Evolutionary conservation across 495 filamentous ascomycete species (phyloP).

Genomic region (Hypoxylon crocopeplum): DNA sequence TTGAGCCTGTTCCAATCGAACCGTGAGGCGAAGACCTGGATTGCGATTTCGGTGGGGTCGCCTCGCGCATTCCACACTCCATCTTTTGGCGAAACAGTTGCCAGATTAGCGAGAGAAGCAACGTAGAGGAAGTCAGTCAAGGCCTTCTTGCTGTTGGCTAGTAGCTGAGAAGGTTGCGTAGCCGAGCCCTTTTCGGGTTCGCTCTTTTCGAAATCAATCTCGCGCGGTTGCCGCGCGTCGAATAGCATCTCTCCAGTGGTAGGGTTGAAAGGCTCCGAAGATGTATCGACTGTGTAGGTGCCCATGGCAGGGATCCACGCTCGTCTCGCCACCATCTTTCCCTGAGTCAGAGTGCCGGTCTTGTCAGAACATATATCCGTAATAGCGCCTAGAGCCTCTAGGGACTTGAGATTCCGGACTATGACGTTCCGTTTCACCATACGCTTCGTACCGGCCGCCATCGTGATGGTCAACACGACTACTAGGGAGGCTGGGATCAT

Average conservation of each 20-base stretch:
- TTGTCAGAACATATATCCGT: slow-evolving; percentile 78
- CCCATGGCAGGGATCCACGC: slow-evolving; percentile 62
- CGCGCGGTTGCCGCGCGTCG: slow-evolving; percentile 41
- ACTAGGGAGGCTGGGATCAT: slow-evolving; percentile 62
- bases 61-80: slow-evolving; percentile 67
- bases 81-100: slow-evolving; percentile 58
- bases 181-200: slow-evolving; percentile 22
- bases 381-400: slow-evolving; percentile 70
- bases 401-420: slow-evolving; percentile 57
- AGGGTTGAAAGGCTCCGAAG: slow-evolving; percentile 64
- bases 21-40: slow-evolving; percentile 71
- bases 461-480: slow-evolving; percentile 63
- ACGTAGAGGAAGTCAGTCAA: slow-evolving; percentile 65
- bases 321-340: slow-evolving; percentile 63
- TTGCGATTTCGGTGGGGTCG: slow-evolving; percentile 73
- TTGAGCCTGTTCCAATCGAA: slow-evolving; percentile 65
- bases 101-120: slow-evolving; percentile 70
- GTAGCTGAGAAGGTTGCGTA: slow-evolving; percentile 39
- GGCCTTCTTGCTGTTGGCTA: slow-evolving; percentile 36
- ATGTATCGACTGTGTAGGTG: slow-evolving; percentile 65
- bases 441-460: slow-evolving; percentile 59
- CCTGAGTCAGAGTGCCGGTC: slow-evolving; percentile 75
- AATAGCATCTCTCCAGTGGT: slow-evolving; percentile 59
- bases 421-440: slow-evolving; percentile 60
- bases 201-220: no score